Conservation (phyloP, 768 basidiomycete genomes). For the Pleurotus sapidus region DNA sequence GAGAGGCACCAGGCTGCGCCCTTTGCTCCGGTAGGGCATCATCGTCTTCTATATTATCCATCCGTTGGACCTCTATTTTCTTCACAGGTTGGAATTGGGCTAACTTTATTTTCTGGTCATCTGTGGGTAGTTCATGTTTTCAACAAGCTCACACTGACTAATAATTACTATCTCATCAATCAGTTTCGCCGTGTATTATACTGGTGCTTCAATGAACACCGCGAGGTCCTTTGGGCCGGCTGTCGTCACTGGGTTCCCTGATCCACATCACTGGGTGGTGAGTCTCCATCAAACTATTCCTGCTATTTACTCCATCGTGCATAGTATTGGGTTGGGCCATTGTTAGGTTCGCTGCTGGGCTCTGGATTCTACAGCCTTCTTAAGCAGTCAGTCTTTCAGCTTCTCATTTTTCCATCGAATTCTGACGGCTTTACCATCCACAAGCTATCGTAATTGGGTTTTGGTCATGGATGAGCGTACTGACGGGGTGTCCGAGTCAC, state of each 20-base stretch:
- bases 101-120: conserved; percentile 62
- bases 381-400: conserved; percentile 35
- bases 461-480: too few relatives aligned
- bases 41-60: not conserved
- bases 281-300: conserved; percentile 14
- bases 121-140: conserved; percentile 34
- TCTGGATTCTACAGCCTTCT: conserved; percentile 56
- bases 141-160: not conserved
- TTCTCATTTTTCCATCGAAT: too few relatives aligned
- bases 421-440: too few relatives aligned
- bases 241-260: conserved; percentile 55
- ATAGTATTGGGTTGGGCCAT: conserved; percentile 73
- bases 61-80: not conserved
- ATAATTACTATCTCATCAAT: not conserved
- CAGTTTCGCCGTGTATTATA: conserved; percentile 61
- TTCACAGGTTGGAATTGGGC: conserved; percentile 58
- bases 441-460: too few relatives aligned
- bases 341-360: conserved; percentile 61
- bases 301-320: conserved; percentile 6
- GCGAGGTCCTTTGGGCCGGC: conserved; percentile 72
- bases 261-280: conserved; percentile 59
- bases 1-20: conserved; percentile 67
- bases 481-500: too few relatives aligned
- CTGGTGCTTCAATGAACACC: conserved; percentile 66
- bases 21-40: conserved; percentile 53